Conservation (phyloP, 177 flowering plant genomes). For the Tripterygium wilfordii region DNA sequence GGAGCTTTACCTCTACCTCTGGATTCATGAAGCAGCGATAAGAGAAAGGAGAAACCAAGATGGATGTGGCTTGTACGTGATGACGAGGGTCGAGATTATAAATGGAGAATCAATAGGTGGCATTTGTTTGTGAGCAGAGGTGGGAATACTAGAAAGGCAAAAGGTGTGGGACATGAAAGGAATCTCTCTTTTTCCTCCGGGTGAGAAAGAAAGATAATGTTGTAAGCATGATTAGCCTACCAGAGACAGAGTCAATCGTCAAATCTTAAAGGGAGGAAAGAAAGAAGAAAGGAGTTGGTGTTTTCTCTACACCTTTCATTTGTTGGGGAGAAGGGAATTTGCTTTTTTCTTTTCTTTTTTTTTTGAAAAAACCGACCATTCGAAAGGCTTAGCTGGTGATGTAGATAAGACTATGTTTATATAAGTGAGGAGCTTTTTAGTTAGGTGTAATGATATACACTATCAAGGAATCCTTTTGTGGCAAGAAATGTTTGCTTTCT, state of each 20-base stretch:
- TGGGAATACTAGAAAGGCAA: constrained; percentile 54
- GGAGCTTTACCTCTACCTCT: constrained; percentile 46
- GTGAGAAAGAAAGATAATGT: background rate
- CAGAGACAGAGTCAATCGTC: constrained; percentile 10
- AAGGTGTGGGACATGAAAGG: constrained; percentile 67
- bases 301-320: constrained; percentile 17
- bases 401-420: too few species aligned
- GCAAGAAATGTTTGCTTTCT: too few species aligned
- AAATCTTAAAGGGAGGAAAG: constrained; percentile 5
- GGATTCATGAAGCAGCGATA: too few species aligned
- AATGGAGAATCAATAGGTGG: constrained; percentile 35
- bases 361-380: constrained; percentile 30
- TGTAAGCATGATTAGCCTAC: constrained; percentile 5
- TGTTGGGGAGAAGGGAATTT: constrained; percentile 31
- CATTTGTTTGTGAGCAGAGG: constrained; percentile 31
- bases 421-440: background rate
- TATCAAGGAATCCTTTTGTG: constrained; percentile 29
- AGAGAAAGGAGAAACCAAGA: too few species aligned
- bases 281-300: constrained; percentile 7
- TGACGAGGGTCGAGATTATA: constrained; percentile 10
- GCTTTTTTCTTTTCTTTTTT: too few species aligned
- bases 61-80: too few species aligned
- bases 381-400: constrained; percentile 8
- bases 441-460: constrained; percentile 31
- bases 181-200: constrained; percentile 37